Evolutionary conservation across 2,329 filamentous ascomycete species (phyloP).

Genomic region (Tolypocladium ophioglossoides): DNA sequence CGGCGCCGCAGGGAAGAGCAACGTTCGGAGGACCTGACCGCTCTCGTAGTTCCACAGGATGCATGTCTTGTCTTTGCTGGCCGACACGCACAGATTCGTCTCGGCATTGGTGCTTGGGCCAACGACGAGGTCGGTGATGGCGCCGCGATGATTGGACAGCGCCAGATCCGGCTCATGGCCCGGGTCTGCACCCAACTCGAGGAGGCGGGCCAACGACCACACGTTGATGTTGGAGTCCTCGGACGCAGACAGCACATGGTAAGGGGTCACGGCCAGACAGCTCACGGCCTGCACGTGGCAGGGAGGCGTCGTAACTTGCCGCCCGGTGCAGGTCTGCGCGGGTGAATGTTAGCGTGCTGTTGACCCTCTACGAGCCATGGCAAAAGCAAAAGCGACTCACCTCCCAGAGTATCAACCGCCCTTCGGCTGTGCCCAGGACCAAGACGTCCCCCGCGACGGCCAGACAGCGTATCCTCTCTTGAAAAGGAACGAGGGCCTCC

Average conservation of each 20-base stretch:
- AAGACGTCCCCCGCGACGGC: constrained; percentile 63
- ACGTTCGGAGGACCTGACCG: constrained; percentile 66
- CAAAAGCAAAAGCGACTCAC: constrained; percentile 34
- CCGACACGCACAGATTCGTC: constrained; percentile 75
- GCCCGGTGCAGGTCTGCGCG: constrained; percentile 58
- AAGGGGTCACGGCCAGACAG: constrained; percentile 59
- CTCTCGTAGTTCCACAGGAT: constrained; percentile 89
- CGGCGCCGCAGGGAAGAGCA: constrained; percentile 66
- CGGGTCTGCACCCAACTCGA: constrained; percentile 45
- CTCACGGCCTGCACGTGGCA: constrained; percentile 75
- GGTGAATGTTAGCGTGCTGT: constrained; percentile 2
- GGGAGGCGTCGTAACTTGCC: constrained; percentile 64
- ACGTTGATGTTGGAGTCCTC: constrained; percentile 85
- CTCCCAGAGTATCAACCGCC: constrained; percentile 88
- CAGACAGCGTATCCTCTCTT: constrained; percentile 74
- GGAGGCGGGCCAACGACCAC: constrained; percentile 71
- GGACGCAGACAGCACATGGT: constrained; percentile 67
- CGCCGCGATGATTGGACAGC: constrained; percentile 66
- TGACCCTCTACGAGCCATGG: constrained; percentile 3
- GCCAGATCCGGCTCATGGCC: constrained; percentile 63
- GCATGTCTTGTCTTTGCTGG: constrained; percentile 76
- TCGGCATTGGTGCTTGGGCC: constrained; percentile 57
- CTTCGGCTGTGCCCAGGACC: constrained; percentile 72
- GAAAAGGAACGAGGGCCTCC: constrained; percentile 79
- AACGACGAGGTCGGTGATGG: constrained; percentile 52